Conservation (phyloP, 345 rosid species). For the Anastatica hierochuntica region DNA sequence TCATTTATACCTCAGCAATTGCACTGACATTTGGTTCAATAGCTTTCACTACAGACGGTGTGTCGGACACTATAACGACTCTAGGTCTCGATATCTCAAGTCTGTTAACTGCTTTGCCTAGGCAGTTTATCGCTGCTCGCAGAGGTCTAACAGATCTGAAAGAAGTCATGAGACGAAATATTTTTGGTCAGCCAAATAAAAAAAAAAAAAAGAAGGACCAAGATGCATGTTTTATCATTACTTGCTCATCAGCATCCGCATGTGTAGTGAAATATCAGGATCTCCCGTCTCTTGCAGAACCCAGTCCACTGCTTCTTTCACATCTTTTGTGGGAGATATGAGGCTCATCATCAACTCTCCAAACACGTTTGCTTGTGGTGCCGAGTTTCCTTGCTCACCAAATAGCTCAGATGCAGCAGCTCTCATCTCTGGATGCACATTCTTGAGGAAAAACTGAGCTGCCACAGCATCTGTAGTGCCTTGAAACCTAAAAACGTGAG, state of each 20-base stretch:
- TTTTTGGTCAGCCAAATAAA: background rate
- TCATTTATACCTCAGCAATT: conserved; percentile 68
- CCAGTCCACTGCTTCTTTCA: conserved; percentile 71
- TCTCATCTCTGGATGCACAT: conserved; percentile 73
- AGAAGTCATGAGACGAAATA: conserved; percentile 3
- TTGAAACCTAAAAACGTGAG: conserved; percentile 55
- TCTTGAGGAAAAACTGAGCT: conserved; percentile 88
- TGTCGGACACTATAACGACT: conserved; percentile 80
- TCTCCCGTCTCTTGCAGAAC: conserved; percentile 46
- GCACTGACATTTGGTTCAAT: conserved; percentile 41
- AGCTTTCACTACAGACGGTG: conserved; percentile 57
- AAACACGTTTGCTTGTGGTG: conserved; percentile 63
- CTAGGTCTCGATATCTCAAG: conserved; percentile 40
- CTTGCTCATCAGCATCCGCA: conserved; percentile 90
- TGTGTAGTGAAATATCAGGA: conserved; percentile 87
- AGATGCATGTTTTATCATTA: conserved; percentile 15
- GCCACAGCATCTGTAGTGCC: conserved; percentile 93
- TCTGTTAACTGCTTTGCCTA: conserved; percentile 41
- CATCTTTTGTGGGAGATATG: conserved; percentile 71
- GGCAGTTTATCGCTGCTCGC: conserved; percentile 60
- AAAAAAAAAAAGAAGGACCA: background rate
- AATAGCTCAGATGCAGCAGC: conserved; percentile 56
- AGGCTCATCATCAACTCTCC: conserved; percentile 87
- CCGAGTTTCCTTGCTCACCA: conserved; percentile 50
- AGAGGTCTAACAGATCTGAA: conserved; percentile 73